Percentiles rank a stretch among this genome's conserved stretches.
Evolutionary conservation across 805 yeast species (phyloP).

Genomic region (Zygosaccharomyces rouxii): DNA sequence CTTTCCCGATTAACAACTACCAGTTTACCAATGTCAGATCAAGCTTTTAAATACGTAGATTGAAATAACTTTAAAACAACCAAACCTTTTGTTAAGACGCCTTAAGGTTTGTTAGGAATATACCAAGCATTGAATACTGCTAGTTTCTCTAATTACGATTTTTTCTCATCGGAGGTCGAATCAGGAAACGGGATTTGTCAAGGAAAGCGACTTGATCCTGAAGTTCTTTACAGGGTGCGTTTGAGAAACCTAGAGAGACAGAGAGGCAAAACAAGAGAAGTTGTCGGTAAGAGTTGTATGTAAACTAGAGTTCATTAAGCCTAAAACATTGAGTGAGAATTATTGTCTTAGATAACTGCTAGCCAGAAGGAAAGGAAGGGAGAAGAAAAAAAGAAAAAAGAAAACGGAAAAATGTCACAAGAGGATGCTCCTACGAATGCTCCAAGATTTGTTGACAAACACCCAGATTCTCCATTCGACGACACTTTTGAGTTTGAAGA

Average conservation of each 20-base stretch:
- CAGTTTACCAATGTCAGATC: background rate
- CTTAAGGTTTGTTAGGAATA: background rate
- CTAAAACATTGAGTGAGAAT: background rate
- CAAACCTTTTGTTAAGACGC: background rate
- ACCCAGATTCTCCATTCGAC: constrained; percentile 30
- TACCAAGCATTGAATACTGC: background rate
- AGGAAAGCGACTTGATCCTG: background rate
- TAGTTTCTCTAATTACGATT: background rate
- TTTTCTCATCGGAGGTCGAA: background rate
- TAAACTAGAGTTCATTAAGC: background rate
- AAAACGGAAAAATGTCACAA: constrained; percentile 3
- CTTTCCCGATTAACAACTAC: background rate
- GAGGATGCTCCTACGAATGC: constrained; percentile 8
- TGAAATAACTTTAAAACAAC: background rate
- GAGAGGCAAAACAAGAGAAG: background rate
- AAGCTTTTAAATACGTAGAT: background rate
- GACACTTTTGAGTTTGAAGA: constrained; percentile 28
- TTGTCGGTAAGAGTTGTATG: background rate
- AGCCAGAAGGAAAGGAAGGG: background rate
- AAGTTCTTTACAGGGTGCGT: background rate
- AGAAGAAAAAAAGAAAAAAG: background rate
- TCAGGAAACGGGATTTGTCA: background rate
- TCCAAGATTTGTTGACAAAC: constrained; percentile 13
- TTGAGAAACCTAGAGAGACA: background rate
- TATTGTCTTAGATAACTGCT: too few relatives aligned